These are phyloP conservation scores for Quaeritorhiza haematococci DNA, from an alignment of 371 early-diverging fungal species.

Conservation along the genomic window DNA sequence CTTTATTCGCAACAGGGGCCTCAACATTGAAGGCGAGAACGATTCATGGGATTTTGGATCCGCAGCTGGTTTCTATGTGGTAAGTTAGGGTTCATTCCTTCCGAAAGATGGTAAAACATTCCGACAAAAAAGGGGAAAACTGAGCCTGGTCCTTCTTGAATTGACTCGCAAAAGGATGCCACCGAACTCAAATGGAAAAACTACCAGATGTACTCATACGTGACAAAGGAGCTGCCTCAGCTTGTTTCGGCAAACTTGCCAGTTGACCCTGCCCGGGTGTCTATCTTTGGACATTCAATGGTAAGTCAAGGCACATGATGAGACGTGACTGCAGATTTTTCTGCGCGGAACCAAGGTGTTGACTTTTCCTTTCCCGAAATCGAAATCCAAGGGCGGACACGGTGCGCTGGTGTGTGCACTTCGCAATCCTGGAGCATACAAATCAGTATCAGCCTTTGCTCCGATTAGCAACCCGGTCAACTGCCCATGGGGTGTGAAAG, in stretches of 20 bases:
- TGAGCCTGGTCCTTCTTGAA: conserved; percentile 2
- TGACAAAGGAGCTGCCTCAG: conserved; percentile 65
- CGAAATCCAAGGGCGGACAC: conserved; percentile 91
- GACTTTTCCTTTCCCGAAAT: not conserved
- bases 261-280: conserved; percentile 59
- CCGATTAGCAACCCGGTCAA: conserved; percentile 68
- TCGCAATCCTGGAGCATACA: conserved; percentile 63
- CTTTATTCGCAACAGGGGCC: conserved; percentile 21
- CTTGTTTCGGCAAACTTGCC: conserved; percentile 52
- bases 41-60: conserved; percentile 60
- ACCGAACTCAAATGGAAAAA: conserved; percentile 59
- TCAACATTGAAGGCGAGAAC: conserved; percentile 45
- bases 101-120: too few relatives aligned
- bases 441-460: conserved; percentile 76
- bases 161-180: conserved; percentile 44
- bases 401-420: conserved; percentile 75
- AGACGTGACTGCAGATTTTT: not conserved
- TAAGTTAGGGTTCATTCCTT: conserved; percentile 35
- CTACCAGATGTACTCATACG: conserved; percentile 83
- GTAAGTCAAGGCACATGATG: conserved; percentile 15
- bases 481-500: conserved; percentile 71
- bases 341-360: not conserved
- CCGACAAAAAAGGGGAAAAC: not conserved
- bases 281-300: conserved; percentile 79
- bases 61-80: conserved; percentile 82